Conservation (phyloP, 441 rosid genomes). For the Metrosideros polymorpha region DNA sequence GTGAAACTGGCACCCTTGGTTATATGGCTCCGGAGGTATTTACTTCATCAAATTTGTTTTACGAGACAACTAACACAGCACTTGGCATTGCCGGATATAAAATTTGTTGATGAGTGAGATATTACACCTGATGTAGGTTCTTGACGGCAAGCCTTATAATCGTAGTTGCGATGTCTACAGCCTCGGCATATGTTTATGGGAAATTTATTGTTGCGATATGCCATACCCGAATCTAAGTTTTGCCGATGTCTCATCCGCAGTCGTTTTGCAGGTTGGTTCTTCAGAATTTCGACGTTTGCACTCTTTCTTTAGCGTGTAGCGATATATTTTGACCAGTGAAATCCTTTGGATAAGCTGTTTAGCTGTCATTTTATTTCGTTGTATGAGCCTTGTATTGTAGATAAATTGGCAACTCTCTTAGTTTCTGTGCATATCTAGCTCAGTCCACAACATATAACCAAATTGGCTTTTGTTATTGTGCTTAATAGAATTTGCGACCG, state of each 20-base stretch:
- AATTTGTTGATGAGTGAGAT: not conserved
- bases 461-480: not conserved
- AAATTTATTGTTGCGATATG: constrained; percentile 12
- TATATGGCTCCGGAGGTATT: constrained; percentile 18
- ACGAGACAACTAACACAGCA: not conserved
- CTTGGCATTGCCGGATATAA: not conserved
- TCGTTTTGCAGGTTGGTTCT: constrained; percentile 4
- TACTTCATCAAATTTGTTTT: not conserved
- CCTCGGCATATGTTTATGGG: constrained; percentile 11
- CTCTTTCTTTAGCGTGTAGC: not conserved
- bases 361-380: not conserved
- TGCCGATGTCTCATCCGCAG: constrained; percentile 7
- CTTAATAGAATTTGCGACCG: constrained; percentile 3
- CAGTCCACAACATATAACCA: not conserved
- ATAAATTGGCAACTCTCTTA: not conserved
- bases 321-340: not conserved
- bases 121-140: not conserved
- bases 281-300: not conserved
- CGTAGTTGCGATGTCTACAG: constrained; percentile 10
- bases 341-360: not conserved
- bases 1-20: constrained; percentile 15
- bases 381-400: not conserved
- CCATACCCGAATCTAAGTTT: constrained; percentile 9
- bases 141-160: constrained; percentile 10
- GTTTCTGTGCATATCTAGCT: not conserved